phyloP scores from a whole-genome alignment of 2,329 filamentous ascomycete genomes.

The Verticillium isaacii region DNA sequence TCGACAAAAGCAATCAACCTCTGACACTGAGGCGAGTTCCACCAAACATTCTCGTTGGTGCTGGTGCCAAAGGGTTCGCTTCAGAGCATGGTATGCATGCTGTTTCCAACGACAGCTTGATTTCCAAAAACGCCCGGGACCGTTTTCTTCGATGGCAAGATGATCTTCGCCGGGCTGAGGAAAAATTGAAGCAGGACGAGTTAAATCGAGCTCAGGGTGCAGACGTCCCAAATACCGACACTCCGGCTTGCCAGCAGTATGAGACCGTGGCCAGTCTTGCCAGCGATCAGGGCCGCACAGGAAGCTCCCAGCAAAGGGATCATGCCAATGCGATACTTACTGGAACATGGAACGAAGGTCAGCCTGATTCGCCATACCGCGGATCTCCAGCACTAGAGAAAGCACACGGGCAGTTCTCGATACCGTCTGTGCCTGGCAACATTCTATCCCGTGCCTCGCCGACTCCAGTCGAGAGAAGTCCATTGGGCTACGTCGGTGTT shows the following conservation, averaged over 20 bases:
- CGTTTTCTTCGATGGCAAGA: conserved; percentile 75
- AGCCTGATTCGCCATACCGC: conserved; percentile 50
- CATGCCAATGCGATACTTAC: conserved; percentile 51
- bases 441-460: conserved; percentile 6
- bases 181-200: conserved; percentile 26
- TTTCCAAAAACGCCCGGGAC: conserved; percentile 75
- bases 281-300: conserved; percentile 1
- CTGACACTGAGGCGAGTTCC: conserved; percentile 86
- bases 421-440: not conserved
- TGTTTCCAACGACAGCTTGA: conserved; percentile 68
- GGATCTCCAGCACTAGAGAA: conserved; percentile 14
- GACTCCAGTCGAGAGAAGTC: conserved; percentile 17
- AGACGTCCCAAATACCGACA: conserved; percentile 7
- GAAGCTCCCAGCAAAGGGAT: conserved; percentile 31
- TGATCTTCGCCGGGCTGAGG: conserved; percentile 63
- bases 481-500: conserved; percentile 19
- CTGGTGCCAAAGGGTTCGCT: conserved; percentile 84
- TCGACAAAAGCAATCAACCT: conserved; percentile 70
- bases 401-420: not conserved
- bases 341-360: conserved; percentile 59
- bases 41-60: conserved; percentile 83
- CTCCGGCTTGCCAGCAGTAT: conserved; percentile 22
- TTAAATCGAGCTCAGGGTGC: conserved; percentile 17
- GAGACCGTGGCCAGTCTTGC: conserved; percentile 20
- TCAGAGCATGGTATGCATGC: conserved; percentile 69